Base-by-base conservation (phyloP, 257 asterid species). In the Penstemon davidsonii region DNA sequence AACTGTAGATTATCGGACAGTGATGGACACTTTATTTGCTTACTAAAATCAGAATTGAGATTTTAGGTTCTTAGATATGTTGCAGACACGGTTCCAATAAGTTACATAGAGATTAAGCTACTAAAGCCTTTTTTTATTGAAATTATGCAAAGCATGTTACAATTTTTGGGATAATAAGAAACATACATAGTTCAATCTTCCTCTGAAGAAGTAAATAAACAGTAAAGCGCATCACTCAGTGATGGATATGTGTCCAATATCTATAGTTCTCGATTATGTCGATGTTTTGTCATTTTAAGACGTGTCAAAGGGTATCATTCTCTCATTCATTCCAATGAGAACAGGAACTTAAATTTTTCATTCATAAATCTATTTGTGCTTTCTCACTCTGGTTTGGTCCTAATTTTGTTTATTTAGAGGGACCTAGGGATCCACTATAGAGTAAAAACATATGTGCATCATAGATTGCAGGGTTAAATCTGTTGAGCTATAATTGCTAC, bases 101-200 rank as follows among this genome's bases (percentile, higher is more conserved):
- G 1, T 25, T 25, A 25, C 33, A 25, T 25, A 25, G 33, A 25
- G 47, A 53, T 4, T 39, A 4, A 10, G 8, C 25, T 60, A 54
- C 55, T 60, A 37, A 37, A 60, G 64, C 39, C 7, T 56, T 67
- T 5, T 2, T 3, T 13, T n/a, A 50, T 38, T 46, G 12, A 53
- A 62, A 39, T 18, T 45, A 19, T 10, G 38, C 37, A 25, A 36
- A 51, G 63, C 19, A 37, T 15, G 33, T 51, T 5, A 36, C 50
- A 51, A n/a, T 50, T 18, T 43, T 60, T 58, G 13, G 73, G 60
- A 58, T 33, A 49, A 52, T 9, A 60, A 62, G 13, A 43, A 53
- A 43, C 47, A 64, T 6, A 13, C 37, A 19, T 36, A 46, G 43
- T 6, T 62, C 19, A 61, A 0, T 54, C 13, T 8, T 18, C 33